These are phyloP conservation scores for Papiliotrema laurentii DNA, from an alignment of 1,284 basidiomycete species.

Conservation along the genomic window DNA sequence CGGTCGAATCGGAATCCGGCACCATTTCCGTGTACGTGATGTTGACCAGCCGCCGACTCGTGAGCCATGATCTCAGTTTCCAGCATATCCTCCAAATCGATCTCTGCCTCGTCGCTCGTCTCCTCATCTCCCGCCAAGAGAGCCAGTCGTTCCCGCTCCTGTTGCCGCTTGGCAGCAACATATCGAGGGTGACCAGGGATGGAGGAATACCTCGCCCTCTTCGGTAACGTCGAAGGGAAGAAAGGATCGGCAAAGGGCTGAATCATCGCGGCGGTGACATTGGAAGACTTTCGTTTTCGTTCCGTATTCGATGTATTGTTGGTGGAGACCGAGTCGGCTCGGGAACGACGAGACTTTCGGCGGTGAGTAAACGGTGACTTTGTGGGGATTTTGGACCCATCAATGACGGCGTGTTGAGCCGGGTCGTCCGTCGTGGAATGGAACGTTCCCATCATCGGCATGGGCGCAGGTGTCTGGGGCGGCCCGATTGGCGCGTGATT, in stretches of 20 bases:
- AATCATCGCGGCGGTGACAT: background rate
- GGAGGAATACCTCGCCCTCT: slow-evolving; percentile 39
- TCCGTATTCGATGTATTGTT: slow-evolving; percentile 4
- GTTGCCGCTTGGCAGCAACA: slow-evolving; percentile 30
- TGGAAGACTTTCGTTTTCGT: slow-evolving; percentile 25
- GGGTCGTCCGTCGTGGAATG: slow-evolving; percentile 32
- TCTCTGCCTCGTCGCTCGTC: slow-evolving; percentile 16
- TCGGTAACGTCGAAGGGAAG: slow-evolving; percentile 16
- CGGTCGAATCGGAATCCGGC: slow-evolving; percentile 38
- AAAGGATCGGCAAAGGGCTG: slow-evolving; percentile 17
- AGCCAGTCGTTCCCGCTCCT: slow-evolving; percentile 11
- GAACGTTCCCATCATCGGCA: slow-evolving; percentile 40
- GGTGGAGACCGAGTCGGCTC: slow-evolving; percentile 25
- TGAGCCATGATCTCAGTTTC: slow-evolving; percentile 15
- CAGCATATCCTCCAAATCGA: slow-evolving; percentile 42
- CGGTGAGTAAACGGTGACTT: slow-evolving; percentile 44
- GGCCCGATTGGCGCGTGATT: background rate
- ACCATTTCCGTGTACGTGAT: background rate
- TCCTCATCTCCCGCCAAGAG: slow-evolving; percentile 29
- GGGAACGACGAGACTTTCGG: slow-evolving; percentile 19
- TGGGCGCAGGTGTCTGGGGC: background rate
- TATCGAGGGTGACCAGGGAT: slow-evolving; percentile 45
- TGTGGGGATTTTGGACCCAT: slow-evolving; percentile 37
- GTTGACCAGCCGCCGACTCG: background rate
- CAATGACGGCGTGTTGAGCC: slow-evolving; percentile 42